Evolutionary conservation across 192 early-diverging fungal genomes (phyloP).

Genomic region (Rhizophlyctis rosea): DNA sequence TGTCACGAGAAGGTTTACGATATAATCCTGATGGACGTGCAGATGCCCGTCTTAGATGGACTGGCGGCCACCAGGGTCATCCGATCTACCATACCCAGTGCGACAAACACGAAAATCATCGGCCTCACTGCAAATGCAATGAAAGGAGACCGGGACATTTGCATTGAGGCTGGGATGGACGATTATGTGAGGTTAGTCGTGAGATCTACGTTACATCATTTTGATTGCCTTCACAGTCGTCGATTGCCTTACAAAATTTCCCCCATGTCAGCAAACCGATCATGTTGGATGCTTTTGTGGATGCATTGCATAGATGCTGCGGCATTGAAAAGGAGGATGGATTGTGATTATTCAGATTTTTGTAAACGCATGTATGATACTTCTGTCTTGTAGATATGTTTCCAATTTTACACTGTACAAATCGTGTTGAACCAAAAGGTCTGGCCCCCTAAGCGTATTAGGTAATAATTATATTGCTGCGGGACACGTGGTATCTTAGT

Average conservation of each 20-base stretch:
- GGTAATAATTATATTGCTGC: no score
- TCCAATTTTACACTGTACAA: no score
- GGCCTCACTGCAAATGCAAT: conserved; percentile 1
- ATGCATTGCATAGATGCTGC: conserved; percentile 7
- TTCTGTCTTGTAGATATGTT: no score
- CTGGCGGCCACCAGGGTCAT: conserved; percentile 52
- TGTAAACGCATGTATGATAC: no score
- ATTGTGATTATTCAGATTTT: background rate
- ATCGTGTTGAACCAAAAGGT: no score
- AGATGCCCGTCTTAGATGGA: conserved; percentile 58
- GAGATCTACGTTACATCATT: conserved; percentile 1
- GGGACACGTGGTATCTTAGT: no score
- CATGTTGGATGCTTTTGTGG: conserved; percentile 4
- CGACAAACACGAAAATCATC: no score
- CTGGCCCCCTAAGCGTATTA: no score
- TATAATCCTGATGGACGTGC: conserved; percentile 34
- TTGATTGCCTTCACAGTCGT: background rate
- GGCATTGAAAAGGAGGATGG: background rate
- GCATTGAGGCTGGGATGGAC: conserved; percentile 14
- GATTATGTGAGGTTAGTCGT: conserved; percentile 4
- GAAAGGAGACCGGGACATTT: conserved; percentile 14
- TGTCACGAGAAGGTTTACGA: background rate
- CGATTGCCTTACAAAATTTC: conserved; percentile 3
- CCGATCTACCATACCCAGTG: no score
- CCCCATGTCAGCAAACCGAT: conserved; percentile 16